Evolutionary conservation across 352 stramenopile genomes (phyloP).

Genomic region (Phytopythium delawarense): DNA sequence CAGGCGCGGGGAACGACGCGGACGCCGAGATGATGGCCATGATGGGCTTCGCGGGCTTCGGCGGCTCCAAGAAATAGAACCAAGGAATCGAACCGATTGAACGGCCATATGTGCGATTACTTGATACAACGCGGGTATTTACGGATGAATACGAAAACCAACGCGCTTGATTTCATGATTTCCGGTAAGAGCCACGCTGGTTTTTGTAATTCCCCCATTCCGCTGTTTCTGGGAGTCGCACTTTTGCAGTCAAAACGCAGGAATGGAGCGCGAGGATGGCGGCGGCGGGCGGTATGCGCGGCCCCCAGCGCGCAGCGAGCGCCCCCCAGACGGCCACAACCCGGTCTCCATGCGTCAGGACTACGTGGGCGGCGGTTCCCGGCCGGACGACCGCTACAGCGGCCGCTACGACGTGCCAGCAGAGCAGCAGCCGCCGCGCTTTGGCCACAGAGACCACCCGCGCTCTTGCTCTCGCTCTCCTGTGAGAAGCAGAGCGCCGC

Average conservation of each 20-base stretch:
- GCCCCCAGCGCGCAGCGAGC: neutral
- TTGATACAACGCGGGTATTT: neutral
- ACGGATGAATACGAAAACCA: neutral
- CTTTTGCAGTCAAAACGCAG: neutral
- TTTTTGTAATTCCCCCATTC: neutral
- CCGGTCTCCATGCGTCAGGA: neutral
- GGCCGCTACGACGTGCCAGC: neutral
- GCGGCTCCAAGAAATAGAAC: constrained; percentile 57
- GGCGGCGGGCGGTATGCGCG: neutral
- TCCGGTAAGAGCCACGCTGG: neutral
- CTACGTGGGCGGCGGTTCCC: neutral
- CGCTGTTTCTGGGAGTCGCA: neutral
- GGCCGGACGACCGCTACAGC: neutral
- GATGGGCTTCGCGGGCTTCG: constrained; percentile 90
- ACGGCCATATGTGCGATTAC: constrained; percentile 1
- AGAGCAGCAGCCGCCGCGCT: no score
- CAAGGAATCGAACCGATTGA: neutral
- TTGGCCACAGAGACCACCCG: neutral
- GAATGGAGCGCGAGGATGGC: neutral
- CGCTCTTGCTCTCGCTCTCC: neutral
- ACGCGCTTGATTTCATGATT: neutral
- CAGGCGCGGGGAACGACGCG: constrained; percentile 17
- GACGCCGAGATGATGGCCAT: constrained; percentile 89
- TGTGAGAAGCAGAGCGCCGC: neutral
- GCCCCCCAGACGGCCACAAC: neutral